A percentile compares a stretch with the other conserved stretches of the same genome.
Evolutionary conservation across 805 yeast genomes (phyloP).

Genomic region (Teunomyces atbi): DNA sequence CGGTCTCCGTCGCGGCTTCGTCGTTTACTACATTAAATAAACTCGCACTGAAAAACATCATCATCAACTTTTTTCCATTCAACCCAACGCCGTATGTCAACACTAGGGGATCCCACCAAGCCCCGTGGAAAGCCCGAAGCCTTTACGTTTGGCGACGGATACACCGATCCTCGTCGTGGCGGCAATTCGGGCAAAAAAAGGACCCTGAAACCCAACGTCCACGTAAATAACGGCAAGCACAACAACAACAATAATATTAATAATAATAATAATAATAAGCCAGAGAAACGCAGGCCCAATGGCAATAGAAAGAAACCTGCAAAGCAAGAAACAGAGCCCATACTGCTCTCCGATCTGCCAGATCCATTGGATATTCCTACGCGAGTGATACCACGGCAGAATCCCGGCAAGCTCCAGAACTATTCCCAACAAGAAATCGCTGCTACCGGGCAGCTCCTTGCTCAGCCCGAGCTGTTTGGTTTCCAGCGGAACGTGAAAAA

Average conservation of each 20-base stretch:
- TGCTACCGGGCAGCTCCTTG: slow-evolving; percentile 29
- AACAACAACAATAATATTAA: slow-evolving; percentile 2
- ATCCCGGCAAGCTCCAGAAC: slow-evolving; percentile 13
- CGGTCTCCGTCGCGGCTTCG: slow-evolving; percentile 42
- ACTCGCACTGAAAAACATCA: background rate
- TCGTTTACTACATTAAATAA: slow-evolving; percentile 34
- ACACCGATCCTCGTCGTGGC: slow-evolving; percentile 1
- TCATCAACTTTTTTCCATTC: background rate
- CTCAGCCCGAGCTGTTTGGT: slow-evolving; percentile 30
- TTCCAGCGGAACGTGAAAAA: slow-evolving; percentile 15
- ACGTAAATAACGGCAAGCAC: slow-evolving; percentile 5
- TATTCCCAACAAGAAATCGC: slow-evolving; percentile 19
- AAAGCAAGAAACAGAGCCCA: slow-evolving; percentile 2
- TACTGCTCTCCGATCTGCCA: background rate
- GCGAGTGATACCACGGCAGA: slow-evolving; percentile 20
- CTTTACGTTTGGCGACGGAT: slow-evolving; percentile 4
- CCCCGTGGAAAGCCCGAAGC: slow-evolving; percentile 1
- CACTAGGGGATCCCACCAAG: slow-evolving; percentile 3
- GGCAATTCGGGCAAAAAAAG: background rate
- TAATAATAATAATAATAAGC: slow-evolving; percentile 7
- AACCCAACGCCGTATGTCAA: background rate
- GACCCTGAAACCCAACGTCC: slow-evolving; percentile 4
- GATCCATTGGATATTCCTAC: slow-evolving; percentile 17
- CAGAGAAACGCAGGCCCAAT: slow-evolving; percentile 3
- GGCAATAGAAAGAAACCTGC: slow-evolving; percentile 5